Conservation (phyloP, 1,139 yeast genomes). For the Nakaseomyces nivariensis region DNA sequence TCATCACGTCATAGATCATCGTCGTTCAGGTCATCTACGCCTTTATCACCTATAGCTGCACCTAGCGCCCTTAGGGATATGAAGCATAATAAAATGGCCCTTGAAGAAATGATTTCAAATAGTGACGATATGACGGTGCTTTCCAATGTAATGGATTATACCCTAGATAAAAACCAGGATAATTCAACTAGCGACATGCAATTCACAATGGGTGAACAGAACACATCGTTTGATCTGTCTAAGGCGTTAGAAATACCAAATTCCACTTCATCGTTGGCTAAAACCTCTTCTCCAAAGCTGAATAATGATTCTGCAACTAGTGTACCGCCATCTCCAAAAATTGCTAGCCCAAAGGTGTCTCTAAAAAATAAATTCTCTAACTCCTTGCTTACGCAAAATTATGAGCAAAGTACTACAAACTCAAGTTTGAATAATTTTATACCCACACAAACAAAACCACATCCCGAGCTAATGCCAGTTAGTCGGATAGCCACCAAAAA, state of each 20-base stretch:
- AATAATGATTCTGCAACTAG: conserved; percentile 1
- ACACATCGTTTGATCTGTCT: conserved; percentile 25
- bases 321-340: conserved; percentile 4
- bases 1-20: background rate
- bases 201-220: conserved; percentile 4
- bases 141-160: background rate
- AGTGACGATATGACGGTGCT: background rate
- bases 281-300: background rate
- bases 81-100: background rate
- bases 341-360: conserved; percentile 11
- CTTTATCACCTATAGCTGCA: conserved; percentile 1
- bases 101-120: conserved; percentile 1
- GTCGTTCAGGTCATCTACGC: conserved; percentile 1
- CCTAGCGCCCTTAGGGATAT: background rate
- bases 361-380: conserved; percentile 15
- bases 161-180: background rate
- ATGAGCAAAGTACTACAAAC: conserved; percentile 3
- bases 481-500: background rate
- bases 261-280: conserved; percentile 3
- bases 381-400: conserved; percentile 5
- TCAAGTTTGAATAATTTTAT: conserved; percentile 2
- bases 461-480: background rate
- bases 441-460: background rate
- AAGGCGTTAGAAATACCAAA: conserved; percentile 26
- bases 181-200: background rate